Percentiles rank a stretch among this genome's conserved stretches.
These are phyloP conservation scores for Daucus carota DNA, from an alignment of 129 eudicot species.

Conservation along the genomic window DH1_v3.0 NC_030387.2:32360001-32360500, in stretches of 20 bases:
- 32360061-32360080: slow-evolving; percentile 89
- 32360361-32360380: slow-evolving; percentile 52
- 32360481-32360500: not conserved
- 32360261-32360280: slow-evolving; percentile 96
- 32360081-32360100: slow-evolving; percentile 88
- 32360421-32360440: not conserved
- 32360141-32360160: not conserved
- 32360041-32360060: slow-evolving; percentile 78
- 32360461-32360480: not conserved
- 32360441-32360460: not conserved
- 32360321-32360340: slow-evolving; percentile 85
- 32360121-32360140: not conserved
- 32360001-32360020: slow-evolving; percentile 57
- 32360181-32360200: not conserved
- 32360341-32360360: slow-evolving; percentile 62
- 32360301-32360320: slow-evolving; percentile 82
- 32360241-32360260: slow-evolving; percentile 94
- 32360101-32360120: slow-evolving; percentile 38
- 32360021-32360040: slow-evolving; percentile 87
- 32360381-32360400: not conserved
- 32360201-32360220: not conserved
- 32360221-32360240: slow-evolving; percentile 71
- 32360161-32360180: not conserved
- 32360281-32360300: slow-evolving; percentile 83
- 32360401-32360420: not conserved